Percentiles rank a stretch among this genome's conserved stretches.
Evolutionary conservation across 1,284 basidiomycete genomes (phyloP).

Genomic region (Irpex rosettiformis): DNA sequence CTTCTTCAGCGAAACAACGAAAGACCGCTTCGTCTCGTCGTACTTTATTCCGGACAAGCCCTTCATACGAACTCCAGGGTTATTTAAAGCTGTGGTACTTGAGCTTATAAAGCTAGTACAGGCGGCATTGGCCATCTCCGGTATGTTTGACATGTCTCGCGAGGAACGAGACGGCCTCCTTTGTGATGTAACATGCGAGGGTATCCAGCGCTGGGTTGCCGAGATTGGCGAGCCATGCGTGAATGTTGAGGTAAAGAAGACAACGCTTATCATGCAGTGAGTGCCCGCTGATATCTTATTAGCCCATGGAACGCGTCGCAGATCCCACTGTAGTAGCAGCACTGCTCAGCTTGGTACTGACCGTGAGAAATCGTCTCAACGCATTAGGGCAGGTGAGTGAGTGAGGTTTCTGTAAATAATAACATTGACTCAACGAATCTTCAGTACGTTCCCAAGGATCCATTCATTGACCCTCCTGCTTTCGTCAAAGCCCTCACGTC

Average conservation of each 20-base stretch:
- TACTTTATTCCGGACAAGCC: slow-evolving; percentile 56
- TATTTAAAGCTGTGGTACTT: slow-evolving; percentile 61
- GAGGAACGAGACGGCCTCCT: slow-evolving; percentile 59
- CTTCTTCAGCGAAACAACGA: slow-evolving; percentile 61
- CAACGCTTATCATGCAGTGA: no score
- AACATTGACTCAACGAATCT: slow-evolving; percentile 1
- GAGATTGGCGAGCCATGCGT: slow-evolving; percentile 60
- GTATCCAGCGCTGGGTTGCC: slow-evolving; percentile 61
- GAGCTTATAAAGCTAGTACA: slow-evolving; percentile 74
- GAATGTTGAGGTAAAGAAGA: slow-evolving; percentile 58
- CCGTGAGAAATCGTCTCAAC: slow-evolving; percentile 64
- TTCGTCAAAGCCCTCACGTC: slow-evolving; percentile 36
- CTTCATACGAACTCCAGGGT: slow-evolving; percentile 22
- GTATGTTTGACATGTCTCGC: slow-evolving; percentile 48
- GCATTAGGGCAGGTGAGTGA: slow-evolving; percentile 40
- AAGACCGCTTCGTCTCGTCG: slow-evolving; percentile 68
- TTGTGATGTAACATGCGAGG: slow-evolving; percentile 71
- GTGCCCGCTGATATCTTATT: slow-evolving; percentile 5
- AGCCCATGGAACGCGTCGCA: slow-evolving; percentile 68
- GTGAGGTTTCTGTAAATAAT: neutral
- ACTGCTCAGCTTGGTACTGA: slow-evolving; percentile 63
- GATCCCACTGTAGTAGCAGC: slow-evolving; percentile 69
- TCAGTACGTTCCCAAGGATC: slow-evolving; percentile 65
- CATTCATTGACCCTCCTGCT: slow-evolving; percentile 62
- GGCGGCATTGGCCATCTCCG: slow-evolving; percentile 64